Base-by-base conservation (phyloP, 176 grass and related monocot species). In the Metroxylon sagu region DNA sequence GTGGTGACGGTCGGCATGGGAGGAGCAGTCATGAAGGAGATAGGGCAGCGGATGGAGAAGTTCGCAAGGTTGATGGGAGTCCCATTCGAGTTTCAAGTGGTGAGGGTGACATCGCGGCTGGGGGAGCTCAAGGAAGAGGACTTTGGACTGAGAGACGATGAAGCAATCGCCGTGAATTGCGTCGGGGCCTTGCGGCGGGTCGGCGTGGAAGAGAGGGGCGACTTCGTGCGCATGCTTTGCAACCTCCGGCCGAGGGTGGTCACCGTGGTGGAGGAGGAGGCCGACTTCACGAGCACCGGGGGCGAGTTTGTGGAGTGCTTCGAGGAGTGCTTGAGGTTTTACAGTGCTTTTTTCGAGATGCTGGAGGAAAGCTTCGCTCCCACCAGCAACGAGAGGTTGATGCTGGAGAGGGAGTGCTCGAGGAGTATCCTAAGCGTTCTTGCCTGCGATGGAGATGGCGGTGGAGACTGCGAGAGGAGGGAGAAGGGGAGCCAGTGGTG, bases 31-130 rank as follows among this genome's bases (percentile, higher is more conserved):
- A 60, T 71, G 56, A 27, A 50, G 25, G 56, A 60, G 68, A 50
- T 71, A 3, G 56, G 68, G 6, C 48, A 19, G 56, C 16, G 68
- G 48, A 71, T 71, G 48, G 39, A 71, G 56, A 71, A 52, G 56
- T 71, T 71, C 21, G 68, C 68, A 8, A 26, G 68, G 48, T 57
- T 71, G 68, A 71, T 71, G 68, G 56, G 68, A 0, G 68, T 71
- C 5, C 56, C 68, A 0, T 60, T 71, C 49, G 56, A 71, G 57
- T 71, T 71, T 48, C 55, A 48, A 5, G 56, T 48, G n/a, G 48
- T 71, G 4, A 31, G 25, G 19, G 19, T 18, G 17, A 1, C 17
- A 10, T 18, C 56, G 25, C 6, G 23, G 48, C 56, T 71, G n/a
- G 16, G 16, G 7, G 51, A 67, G 27, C 64, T 67, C 18, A 52